Percentiles rank a stretch among this genome's conserved stretches.
These are phyloP conservation scores for Pleurotus salmoneostramineus DNA, from an alignment of 768 basidiomycete species.

Conservation along the genomic window DNA sequence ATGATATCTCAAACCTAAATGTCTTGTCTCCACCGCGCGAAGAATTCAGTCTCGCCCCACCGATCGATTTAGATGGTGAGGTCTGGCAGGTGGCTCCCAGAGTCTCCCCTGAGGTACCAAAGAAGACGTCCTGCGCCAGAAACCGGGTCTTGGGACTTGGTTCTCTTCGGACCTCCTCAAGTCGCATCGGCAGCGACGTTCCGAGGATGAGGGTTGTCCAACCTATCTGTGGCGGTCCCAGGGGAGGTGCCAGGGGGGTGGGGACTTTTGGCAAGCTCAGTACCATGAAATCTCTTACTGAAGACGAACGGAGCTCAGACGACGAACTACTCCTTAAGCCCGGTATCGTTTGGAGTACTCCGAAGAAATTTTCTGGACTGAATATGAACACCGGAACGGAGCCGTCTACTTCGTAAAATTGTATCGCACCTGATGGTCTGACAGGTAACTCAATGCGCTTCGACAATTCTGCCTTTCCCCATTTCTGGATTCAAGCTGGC, in stretches of 20 bases:
- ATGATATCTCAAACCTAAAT: not conserved
- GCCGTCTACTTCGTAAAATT: too few species aligned
- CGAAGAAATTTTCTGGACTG: too few species aligned
- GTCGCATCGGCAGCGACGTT: not conserved
- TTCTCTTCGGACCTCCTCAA: not conserved
- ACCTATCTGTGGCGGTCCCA: not conserved
- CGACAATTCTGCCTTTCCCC: not conserved
- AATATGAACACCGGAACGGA: too few species aligned
- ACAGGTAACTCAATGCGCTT: not conserved
- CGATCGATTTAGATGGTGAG: conserved; percentile 1
- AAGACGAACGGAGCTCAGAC: not conserved
- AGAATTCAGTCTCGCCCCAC: not conserved
- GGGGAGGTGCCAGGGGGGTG: conserved; percentile 1
- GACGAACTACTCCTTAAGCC: not conserved
- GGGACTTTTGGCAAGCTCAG: not conserved
- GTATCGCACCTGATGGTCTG: too few species aligned
- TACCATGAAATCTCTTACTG: not conserved
- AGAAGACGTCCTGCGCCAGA: not conserved
- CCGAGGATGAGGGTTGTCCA: conserved; percentile 1
- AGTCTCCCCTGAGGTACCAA: not conserved
- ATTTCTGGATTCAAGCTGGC: not conserved
- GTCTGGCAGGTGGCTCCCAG: conserved; percentile 4
- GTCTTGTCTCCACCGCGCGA: not conserved
- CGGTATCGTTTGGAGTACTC: not conserved
- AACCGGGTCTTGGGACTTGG: not conserved